Evolutionary conservation across 139 green algal species (phyloP).

Genomic region (Volvox reticuliferus): DNA sequence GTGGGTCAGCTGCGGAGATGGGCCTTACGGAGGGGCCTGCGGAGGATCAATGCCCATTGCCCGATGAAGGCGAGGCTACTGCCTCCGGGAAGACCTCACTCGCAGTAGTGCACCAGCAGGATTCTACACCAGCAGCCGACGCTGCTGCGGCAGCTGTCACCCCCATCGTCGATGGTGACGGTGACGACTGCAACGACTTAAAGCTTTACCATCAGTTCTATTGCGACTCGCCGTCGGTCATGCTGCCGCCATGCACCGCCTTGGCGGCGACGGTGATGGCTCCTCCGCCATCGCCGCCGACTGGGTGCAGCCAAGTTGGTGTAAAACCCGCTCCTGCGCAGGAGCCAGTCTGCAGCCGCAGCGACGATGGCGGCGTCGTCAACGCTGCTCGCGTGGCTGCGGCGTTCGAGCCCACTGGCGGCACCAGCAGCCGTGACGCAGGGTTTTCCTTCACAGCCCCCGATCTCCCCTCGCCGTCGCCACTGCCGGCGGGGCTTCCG

Average conservation of each 20-base stretch:
- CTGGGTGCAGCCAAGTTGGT: not conserved
- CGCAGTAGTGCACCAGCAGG: not conserved
- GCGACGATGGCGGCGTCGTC: not conserved
- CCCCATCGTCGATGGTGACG: not conserved
- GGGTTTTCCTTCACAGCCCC: constrained; percentile 31
- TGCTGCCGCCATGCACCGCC: not conserved
- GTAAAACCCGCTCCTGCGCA: not conserved
- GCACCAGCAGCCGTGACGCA: constrained; percentile 10
- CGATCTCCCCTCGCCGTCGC: not conserved
- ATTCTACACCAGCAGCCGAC: not conserved
- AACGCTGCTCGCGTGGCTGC: constrained; percentile 1
- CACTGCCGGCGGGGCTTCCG: constrained; percentile 20
- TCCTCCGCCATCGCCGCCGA: not conserved
- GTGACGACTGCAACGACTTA: not conserved
- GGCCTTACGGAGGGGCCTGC: too few relatives aligned
- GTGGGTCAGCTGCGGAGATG: too few relatives aligned
- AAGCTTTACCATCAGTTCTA: constrained; percentile 26
- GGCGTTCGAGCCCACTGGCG: constrained; percentile 23
- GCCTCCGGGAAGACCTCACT: too few relatives aligned
- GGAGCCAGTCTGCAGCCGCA: not conserved
- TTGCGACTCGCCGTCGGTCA: constrained; percentile 17
- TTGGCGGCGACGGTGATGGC: not conserved
- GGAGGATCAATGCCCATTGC: too few relatives aligned
- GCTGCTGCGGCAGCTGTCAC: not conserved
- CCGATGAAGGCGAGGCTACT: too few relatives aligned